Percentiles rank a stretch among this genome's conserved stretches.
phyloP scores from a whole-genome alignment of 2,329 filamentous ascomycete genomes.

The Ophiostoma perfectum region DNA sequence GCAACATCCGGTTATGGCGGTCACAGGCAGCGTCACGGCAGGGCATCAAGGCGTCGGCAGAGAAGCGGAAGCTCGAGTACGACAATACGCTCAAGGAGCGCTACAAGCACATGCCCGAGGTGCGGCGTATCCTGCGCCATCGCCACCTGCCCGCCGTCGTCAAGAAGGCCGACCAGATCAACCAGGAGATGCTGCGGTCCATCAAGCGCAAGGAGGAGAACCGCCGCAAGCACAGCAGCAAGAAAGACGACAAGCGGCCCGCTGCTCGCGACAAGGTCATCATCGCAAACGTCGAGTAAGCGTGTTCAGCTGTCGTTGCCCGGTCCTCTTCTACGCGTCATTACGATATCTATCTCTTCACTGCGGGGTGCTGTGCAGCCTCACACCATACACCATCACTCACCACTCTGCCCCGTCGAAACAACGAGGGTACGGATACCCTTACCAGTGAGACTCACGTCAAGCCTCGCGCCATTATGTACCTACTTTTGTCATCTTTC shows the following conservation, averaged over 20 bases:
- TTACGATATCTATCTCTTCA: background rate
- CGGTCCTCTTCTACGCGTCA: background rate
- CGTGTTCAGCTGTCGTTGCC: too few species aligned
- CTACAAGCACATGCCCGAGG: slow-evolving; percentile 94
- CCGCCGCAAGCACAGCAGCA: slow-evolving; percentile 82
- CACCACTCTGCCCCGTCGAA: too few species aligned
- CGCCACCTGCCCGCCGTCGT: slow-evolving; percentile 86
- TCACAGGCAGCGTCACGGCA: slow-evolving; percentile 76
- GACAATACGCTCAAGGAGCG: slow-evolving; percentile 76
- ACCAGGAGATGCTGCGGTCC: slow-evolving; percentile 77
- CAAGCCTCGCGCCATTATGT: background rate
- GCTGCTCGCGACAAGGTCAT: slow-evolving; percentile 81
- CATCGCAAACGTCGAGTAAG: slow-evolving; percentile 56
- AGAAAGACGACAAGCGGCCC: slow-evolving; percentile 60
- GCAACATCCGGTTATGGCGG: slow-evolving; percentile 81
- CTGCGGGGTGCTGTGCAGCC: too few species aligned
- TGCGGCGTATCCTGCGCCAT: slow-evolving; percentile 83
- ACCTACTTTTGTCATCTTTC: background rate
- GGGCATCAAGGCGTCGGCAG: slow-evolving; percentile 77
- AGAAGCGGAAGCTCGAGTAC: slow-evolving; percentile 86
- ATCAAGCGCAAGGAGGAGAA: slow-evolving; percentile 94
- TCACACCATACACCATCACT: too few species aligned
- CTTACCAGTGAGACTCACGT: background rate
- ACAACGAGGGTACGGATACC: background rate
- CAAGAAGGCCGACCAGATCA: slow-evolving; percentile 95